Conservation (phyloP, 306 rosid genomes). For the Sesbania bispinosa region DNA sequence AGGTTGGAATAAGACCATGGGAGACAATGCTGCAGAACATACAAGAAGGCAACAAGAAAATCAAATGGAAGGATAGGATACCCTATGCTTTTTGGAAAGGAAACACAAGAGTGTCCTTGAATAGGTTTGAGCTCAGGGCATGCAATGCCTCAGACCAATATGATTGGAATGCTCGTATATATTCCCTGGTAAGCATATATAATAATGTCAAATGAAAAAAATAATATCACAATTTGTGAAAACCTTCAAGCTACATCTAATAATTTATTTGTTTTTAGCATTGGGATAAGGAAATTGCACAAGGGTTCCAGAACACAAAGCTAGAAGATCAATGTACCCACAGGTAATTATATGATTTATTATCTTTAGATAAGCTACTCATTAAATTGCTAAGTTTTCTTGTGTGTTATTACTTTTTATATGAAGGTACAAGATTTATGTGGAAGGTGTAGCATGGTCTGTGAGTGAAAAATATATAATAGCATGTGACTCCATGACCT, state of each 20-base stretch:
- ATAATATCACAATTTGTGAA: not conserved
- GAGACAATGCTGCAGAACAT: not conserved
- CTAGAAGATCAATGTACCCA: conserved; percentile 37
- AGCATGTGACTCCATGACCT: conserved; percentile 41
- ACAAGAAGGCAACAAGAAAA: conserved; percentile 16
- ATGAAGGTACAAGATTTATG: conserved; percentile 40
- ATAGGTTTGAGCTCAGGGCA: not conserved
- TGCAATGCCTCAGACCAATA: conserved; percentile 28
- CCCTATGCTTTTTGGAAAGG: conserved; percentile 46
- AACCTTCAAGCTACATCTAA: not conserved
- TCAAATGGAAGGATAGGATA: conserved; percentile 32
- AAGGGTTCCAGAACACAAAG: conserved; percentile 16
- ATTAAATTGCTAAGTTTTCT: not conserved
- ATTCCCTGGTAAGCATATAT: conserved; percentile 9
- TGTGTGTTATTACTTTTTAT: not conserved
- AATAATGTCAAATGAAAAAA: not conserved
- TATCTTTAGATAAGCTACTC: not conserved
- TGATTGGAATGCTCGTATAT: conserved; percentile 24
- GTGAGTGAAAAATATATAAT: conserved; percentile 44
- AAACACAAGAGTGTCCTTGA: not conserved
- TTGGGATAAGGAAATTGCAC: conserved; percentile 14
- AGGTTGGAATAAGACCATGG: conserved; percentile 35
- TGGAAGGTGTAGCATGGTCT: conserved; percentile 40
- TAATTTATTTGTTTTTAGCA: not conserved
- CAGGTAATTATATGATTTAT: conserved; percentile 18